Base-by-base conservation (phyloP, 164 flowering plant species). In the Macadamia integrifolia region DNA sequence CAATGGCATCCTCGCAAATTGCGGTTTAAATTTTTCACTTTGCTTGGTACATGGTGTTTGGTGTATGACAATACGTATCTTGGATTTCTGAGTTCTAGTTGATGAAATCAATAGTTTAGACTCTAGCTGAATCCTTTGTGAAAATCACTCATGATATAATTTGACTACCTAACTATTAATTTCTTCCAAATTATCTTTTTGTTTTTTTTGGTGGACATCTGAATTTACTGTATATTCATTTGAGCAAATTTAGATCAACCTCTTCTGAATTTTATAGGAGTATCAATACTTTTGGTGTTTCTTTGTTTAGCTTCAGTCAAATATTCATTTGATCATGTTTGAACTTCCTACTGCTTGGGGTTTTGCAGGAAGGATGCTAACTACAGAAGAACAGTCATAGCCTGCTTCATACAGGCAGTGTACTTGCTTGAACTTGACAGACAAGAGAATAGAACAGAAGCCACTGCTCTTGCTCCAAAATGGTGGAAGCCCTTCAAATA, bases 401-500 rank as follows among this genome's bases (percentile, higher is more conserved):
- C 97, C 57, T 90, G 98, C 74, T 92, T 92, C 80, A 85, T 92
- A 60, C 97, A 94, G 78, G 97, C 88, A 31, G 97, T 88, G 4
- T 94, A 94, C 78, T 72, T 92, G 70, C 87, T 92, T 10, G 98
- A 94, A 73, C 86, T 92, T 5, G 98, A 94, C 77, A 82, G 95
- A 68, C 98, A 94, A 77, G 97, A 92, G 69, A 90, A 83, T 62
- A 77, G 80, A 76, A 71, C 78, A 9, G 80, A 75, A 61, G 88
- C 87, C 66, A 85, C 70, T 35, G 92, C 88, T 17, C 88, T 92
- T 17, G 98, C 98, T 60, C 93, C 98, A 42, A 94, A 90, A 61
- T 94, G 97, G 97, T 94, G 93, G 97, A 79, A 81, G 29, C 93
- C 96, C 53, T 94, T 90, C 72, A 94, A 90, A 76, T 94, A 90